Percentiles rank a stretch among this genome's conserved stretches.
These are phyloP conservation scores for Eucalyptus cloeziana DNA, from an alignment of 345 rosid genomes.

Conservation along the genomic window DNA sequence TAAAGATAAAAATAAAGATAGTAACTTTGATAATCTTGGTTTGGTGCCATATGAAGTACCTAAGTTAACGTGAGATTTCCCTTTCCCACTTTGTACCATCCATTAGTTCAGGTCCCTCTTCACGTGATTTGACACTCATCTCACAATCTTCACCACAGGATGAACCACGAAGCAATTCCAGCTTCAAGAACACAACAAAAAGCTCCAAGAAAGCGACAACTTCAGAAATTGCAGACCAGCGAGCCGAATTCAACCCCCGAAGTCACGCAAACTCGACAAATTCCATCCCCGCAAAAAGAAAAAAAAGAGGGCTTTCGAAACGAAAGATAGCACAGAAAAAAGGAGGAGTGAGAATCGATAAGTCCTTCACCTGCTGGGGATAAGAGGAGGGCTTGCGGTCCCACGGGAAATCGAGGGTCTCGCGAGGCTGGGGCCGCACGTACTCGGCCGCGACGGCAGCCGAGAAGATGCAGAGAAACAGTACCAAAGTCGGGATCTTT, in stretches of 20 bases:
- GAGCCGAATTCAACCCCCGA: not conserved
- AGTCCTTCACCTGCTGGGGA: slow-evolving; percentile 32
- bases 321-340: not conserved
- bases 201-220: not conserved
- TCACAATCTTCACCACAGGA: not conserved
- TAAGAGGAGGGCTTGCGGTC: slow-evolving; percentile 19
- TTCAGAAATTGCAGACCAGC: not conserved
- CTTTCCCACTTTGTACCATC: not conserved
- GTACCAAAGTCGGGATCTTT: not conserved
- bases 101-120: not conserved
- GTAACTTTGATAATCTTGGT: not conserved
- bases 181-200: not conserved
- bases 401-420: slow-evolving; percentile 62
- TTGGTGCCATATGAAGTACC: not conserved
- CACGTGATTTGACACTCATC: not conserved
- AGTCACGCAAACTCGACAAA: not conserved
- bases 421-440: slow-evolving; percentile 67
- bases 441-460: slow-evolving; percentile 36
- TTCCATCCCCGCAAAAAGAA: not conserved
- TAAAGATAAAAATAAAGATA: not conserved
- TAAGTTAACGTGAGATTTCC: not conserved
- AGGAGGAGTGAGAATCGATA: not conserved
- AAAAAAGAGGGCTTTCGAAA: not conserved
- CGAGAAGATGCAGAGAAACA: slow-evolving; percentile 12
- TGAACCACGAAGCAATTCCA: not conserved